Evolutionary conservation across 1,139 yeast species (phyloP).

Genomic region (Nakaseomyces bracarensis): DNA sequence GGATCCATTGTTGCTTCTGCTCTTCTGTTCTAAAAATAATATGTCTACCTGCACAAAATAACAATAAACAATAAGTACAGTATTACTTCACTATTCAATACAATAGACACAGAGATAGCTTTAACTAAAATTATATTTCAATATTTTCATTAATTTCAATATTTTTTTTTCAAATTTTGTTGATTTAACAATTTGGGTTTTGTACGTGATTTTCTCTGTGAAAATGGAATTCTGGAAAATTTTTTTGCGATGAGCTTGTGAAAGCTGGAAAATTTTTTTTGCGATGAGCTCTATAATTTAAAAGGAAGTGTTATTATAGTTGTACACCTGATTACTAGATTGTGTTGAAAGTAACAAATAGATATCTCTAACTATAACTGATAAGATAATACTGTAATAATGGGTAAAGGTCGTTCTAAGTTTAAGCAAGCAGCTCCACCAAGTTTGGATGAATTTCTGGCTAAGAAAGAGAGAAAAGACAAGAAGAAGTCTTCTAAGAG

Average conservation of each 20-base stretch:
- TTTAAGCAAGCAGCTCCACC: constrained; percentile 91
- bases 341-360: too few relatives aligned
- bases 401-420: constrained; percentile 85
- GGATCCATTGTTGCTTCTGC: constrained; percentile 21
- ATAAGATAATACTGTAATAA: constrained; percentile 23
- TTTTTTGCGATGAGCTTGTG: constrained; percentile 6
- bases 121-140: too few relatives aligned
- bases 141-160: too few relatives aligned
- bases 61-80: too few relatives aligned
- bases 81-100: too few relatives aligned
- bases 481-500: constrained; percentile 28
- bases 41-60: too few relatives aligned
- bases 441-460: constrained; percentile 69
- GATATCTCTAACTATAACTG: too few relatives aligned
- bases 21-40: background rate
- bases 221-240: background rate
- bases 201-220: background rate
- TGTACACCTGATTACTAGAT: background rate
- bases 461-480: constrained; percentile 40
- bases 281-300: constrained; percentile 12
- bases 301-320: constrained; percentile 1
- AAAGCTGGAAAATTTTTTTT: background rate
- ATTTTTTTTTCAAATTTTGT: background rate
- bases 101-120: too few relatives aligned
- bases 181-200: background rate